Conservation (phyloP, 345 rosid species). For the Eucalyptus sp. region DNA sequence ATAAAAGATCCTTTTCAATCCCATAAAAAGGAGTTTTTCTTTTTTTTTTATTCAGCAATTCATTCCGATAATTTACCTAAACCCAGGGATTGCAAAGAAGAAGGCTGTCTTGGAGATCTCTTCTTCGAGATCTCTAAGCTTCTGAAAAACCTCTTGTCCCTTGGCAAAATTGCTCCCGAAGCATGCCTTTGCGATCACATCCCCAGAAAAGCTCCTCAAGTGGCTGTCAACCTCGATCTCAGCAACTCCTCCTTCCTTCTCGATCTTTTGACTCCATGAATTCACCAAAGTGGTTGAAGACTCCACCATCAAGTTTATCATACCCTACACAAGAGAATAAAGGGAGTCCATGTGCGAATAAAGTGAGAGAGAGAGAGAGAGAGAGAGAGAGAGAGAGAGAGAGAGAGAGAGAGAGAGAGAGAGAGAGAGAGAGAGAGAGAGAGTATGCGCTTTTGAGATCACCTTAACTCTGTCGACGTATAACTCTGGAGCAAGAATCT, state of each 20-base stretch:
- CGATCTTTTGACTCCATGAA: no score
- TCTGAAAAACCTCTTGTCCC: conserved; percentile 32
- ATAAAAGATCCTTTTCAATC: no score
- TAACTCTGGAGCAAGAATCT: conserved; percentile 14
- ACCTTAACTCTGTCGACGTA: conserved; percentile 12
- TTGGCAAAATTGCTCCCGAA: conserved; percentile 31
- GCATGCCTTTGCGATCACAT: conserved; percentile 33
- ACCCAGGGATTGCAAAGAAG: conserved; percentile 2
- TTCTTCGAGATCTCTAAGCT: conserved; percentile 16
- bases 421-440: neutral
- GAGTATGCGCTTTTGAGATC: neutral
- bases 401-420: neutral
- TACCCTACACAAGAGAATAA: no score
- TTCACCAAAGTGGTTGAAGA: no score
- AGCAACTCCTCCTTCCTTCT: no score
- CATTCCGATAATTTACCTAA: conserved; percentile 1
- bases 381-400: no score
- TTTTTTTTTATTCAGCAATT: neutral
- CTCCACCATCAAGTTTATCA: no score
- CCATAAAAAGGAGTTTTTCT: no score
- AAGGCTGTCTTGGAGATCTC: conserved; percentile 1
- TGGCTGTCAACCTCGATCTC: conserved; percentile 5
- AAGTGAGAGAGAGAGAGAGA: neutral
- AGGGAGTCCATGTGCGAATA: neutral
- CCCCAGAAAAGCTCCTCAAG: conserved; percentile 28